Evolutionary conservation across 225 moss, liverwort and hornwort genomes (phyloP).

Genomic region (Neckera pumila): DNA sequence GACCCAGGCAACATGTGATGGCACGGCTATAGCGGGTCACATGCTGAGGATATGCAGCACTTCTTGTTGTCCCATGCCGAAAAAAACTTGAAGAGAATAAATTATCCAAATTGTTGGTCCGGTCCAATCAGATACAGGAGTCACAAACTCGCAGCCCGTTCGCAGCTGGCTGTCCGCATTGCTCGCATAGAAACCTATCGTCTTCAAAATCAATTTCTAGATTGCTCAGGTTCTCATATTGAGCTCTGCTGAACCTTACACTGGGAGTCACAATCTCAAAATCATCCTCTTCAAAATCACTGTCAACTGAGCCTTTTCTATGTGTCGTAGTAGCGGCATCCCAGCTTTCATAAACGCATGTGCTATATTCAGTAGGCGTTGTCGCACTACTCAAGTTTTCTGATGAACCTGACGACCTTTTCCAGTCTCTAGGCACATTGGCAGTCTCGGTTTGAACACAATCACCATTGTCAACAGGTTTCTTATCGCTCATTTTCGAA

Average conservation of each 20-base stretch:
- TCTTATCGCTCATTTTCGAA: background rate
- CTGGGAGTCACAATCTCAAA: background rate
- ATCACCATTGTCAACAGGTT: background rate
- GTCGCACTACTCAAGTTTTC: background rate
- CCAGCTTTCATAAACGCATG: slow-evolving; percentile 4
- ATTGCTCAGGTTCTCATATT: slow-evolving; percentile 13
- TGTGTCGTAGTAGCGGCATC: background rate
- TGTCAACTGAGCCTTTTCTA: background rate
- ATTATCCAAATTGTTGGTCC: background rate
- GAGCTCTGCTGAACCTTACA: slow-evolving; percentile 23
- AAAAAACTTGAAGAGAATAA: background rate
- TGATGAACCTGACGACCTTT: background rate
- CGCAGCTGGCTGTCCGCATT: slow-evolving; percentile 5
- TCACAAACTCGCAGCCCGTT: slow-evolving; percentile 22
- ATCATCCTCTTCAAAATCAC: slow-evolving; percentile 13
- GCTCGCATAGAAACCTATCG: slow-evolving; percentile 17
- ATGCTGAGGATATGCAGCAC: background rate
- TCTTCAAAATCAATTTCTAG: slow-evolving; percentile 4
- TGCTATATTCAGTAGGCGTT: background rate
- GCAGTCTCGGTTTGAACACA: background rate
- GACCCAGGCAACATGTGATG: background rate
- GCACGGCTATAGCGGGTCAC: background rate
- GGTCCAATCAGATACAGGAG: slow-evolving; percentile 12
- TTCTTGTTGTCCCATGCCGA: background rate
- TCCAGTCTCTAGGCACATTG: background rate